Conservation (phyloP, 177 flowering plant species). For the Telopea speciosissima region DNA sequence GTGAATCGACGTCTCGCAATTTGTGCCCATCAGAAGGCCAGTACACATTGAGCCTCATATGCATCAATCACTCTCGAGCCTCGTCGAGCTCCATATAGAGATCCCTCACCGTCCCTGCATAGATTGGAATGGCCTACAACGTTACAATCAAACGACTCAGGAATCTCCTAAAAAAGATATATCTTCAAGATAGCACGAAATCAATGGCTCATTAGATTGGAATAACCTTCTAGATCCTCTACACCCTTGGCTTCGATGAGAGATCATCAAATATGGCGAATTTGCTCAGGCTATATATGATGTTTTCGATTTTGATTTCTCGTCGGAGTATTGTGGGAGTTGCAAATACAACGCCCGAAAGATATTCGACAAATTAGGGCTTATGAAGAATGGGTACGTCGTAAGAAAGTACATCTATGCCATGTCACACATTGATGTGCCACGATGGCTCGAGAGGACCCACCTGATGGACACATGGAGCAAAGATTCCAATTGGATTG, state of each 20-base stretch:
- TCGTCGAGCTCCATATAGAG: slow-evolving; percentile 28
- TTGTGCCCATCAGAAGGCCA: not conserved
- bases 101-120: slow-evolving; percentile 3
- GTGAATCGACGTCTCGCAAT: not conserved
- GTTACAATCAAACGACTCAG: slow-evolving; percentile 13
- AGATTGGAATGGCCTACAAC: not conserved
- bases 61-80: slow-evolving; percentile 12
- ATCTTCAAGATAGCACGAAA: slow-evolving; percentile 33
- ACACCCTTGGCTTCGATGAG: slow-evolving; percentile 17
- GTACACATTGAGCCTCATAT: slow-evolving; percentile 4
- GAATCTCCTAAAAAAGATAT: slow-evolving; percentile 25
- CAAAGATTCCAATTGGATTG: not conserved
- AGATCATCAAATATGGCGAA: slow-evolving; percentile 46
- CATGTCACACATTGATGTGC: slow-evolving; percentile 34
- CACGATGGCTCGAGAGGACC: slow-evolving; percentile 30
- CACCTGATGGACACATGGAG: slow-evolving; percentile 7
- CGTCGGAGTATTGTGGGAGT: slow-evolving; percentile 39
- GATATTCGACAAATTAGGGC: slow-evolving; percentile 30
- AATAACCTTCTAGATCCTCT: no score
- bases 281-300: slow-evolving; percentile 45
- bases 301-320: slow-evolving; percentile 42
- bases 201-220: slow-evolving; percentile 27
- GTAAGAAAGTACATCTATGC: slow-evolving; percentile 41
- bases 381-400: slow-evolving; percentile 27
- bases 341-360: slow-evolving; percentile 25